These are phyloP conservation scores for Pleurotus cornucopiae DNA, from an alignment of 768 basidiomycete genomes.

Conservation along the genomic window DNA sequence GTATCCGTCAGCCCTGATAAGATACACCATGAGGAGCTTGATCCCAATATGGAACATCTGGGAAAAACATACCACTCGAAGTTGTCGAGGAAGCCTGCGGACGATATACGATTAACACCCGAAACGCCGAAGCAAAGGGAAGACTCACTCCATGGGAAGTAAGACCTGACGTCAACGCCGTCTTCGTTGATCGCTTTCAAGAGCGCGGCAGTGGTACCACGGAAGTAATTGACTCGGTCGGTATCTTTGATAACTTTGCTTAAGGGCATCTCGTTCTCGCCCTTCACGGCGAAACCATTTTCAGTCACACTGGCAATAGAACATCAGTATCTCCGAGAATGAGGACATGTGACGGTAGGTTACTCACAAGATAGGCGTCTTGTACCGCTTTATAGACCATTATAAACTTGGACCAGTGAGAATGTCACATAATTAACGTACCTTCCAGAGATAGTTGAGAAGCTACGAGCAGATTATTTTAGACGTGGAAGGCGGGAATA, in stretches of 20 bases:
- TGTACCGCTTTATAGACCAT: constrained; percentile 30
- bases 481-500: background rate
- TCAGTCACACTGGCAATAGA: constrained; percentile 53
- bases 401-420: background rate
- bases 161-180: constrained; percentile 56
- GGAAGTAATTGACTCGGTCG: constrained; percentile 68
- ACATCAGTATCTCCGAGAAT: background rate
- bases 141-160: constrained; percentile 65
- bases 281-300: constrained; percentile 69
- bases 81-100: constrained; percentile 62
- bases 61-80: constrained; percentile 53
- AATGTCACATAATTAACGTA: constrained; percentile 17
- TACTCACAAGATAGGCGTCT: constrained; percentile 13
- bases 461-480: constrained; percentile 27
- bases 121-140: background rate
- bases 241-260: constrained; percentile 51
- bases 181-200: constrained; percentile 58
- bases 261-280: constrained; percentile 49
- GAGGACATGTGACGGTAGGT: background rate
- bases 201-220: constrained; percentile 50
- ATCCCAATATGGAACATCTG: background rate
- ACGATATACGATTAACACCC: constrained; percentile 6
- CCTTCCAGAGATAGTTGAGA: constrained; percentile 69
- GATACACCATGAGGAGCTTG: background rate
- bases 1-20: constrained; percentile 59